Conservation (phyloP, 2,329 filamentous ascomycete genomes). For the Phoma sp. region DNA sequence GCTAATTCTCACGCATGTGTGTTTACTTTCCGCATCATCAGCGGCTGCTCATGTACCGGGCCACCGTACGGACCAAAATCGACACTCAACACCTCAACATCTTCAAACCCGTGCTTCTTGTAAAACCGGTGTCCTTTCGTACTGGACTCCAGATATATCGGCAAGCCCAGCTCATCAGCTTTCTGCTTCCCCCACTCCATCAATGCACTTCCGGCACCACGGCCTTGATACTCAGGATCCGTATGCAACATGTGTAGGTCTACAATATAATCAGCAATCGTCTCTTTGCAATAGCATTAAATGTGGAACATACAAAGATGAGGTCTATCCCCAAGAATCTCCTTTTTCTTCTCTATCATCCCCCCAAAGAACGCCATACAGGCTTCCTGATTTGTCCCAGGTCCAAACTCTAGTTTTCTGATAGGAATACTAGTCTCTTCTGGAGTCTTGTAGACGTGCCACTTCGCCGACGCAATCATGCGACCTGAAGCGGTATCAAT, state of each 20-base stretch:
- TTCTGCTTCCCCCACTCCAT: constrained; percentile 30
- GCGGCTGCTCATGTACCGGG: constrained; percentile 20
- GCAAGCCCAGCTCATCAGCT: constrained; percentile 32
- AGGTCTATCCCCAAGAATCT: constrained; percentile 26
- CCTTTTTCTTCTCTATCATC: constrained; percentile 24
- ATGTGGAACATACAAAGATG: constrained; percentile 32
- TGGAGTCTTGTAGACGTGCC: constrained; percentile 34
- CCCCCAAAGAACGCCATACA: constrained; percentile 32
- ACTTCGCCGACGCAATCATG: constrained; percentile 40
- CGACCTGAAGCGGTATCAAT: constrained; percentile 32
- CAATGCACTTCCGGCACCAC: constrained; percentile 32
- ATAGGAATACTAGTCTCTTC: constrained; percentile 19
- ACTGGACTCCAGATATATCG: constrained; percentile 36
- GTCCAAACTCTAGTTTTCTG: constrained; percentile 19
- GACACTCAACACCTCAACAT: constrained; percentile 24
- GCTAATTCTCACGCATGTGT: not conserved
- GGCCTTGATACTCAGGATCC: constrained; percentile 31
- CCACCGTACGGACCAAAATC: constrained; percentile 29
- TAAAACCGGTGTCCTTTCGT: constrained; percentile 28
- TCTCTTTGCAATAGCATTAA: not conserved
- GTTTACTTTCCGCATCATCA: constrained; percentile 27
- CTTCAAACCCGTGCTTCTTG: constrained; percentile 33
- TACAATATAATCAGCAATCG: not conserved
- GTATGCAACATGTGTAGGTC: constrained; percentile 39
- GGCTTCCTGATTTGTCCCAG: constrained; percentile 31